Evolutionary conservation across 2,329 filamentous ascomycete genomes (phyloP).

Genomic region (Geosmithia putterillii): DNA sequence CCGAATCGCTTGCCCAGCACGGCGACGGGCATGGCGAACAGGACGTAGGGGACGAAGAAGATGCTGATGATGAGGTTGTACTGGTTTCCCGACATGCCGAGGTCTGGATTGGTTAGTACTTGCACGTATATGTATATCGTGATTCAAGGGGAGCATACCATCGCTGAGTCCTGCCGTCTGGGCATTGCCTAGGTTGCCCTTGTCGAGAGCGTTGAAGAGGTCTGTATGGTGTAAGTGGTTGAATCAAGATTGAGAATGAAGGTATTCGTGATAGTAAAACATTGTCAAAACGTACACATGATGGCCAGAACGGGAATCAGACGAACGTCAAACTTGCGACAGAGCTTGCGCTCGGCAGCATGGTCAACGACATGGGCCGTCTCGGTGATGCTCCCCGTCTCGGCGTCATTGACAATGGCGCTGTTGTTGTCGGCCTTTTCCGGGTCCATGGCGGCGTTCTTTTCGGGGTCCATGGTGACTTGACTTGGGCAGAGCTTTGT

Average conservation of each 20-base stretch:
- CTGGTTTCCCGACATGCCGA: slow-evolving; percentile 37
- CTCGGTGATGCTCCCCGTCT: slow-evolving; percentile 1
- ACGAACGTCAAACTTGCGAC: slow-evolving; percentile 41
- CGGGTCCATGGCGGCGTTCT: background rate
- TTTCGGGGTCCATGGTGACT: background rate
- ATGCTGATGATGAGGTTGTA: slow-evolving; percentile 62
- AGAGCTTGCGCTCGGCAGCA: slow-evolving; percentile 35
- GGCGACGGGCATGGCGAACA: slow-evolving; percentile 46
- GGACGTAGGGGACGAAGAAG: slow-evolving; percentile 66
- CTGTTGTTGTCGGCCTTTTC: background rate
- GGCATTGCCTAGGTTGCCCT: slow-evolving; percentile 35
- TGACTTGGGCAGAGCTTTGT: background rate
- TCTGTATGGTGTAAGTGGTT: too few relatives aligned
- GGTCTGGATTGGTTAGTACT: slow-evolving; percentile 17
- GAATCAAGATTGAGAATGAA: too few relatives aligned
- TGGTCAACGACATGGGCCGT: slow-evolving; percentile 19
- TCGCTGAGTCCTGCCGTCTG: slow-evolving; percentile 36
- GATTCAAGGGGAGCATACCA: slow-evolving; percentile 5
- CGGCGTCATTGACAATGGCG: background rate
- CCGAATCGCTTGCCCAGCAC: slow-evolving; percentile 63
- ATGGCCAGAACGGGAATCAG: slow-evolving; percentile 39
- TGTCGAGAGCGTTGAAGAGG: slow-evolving; percentile 35
- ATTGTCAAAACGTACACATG: slow-evolving; percentile 27
- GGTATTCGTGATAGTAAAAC: background rate
- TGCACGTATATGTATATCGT: background rate